These are phyloP conservation scores for Mycena sanguinolenta DNA, from an alignment of 768 basidiomycete species.

Conservation along the genomic window DNA sequence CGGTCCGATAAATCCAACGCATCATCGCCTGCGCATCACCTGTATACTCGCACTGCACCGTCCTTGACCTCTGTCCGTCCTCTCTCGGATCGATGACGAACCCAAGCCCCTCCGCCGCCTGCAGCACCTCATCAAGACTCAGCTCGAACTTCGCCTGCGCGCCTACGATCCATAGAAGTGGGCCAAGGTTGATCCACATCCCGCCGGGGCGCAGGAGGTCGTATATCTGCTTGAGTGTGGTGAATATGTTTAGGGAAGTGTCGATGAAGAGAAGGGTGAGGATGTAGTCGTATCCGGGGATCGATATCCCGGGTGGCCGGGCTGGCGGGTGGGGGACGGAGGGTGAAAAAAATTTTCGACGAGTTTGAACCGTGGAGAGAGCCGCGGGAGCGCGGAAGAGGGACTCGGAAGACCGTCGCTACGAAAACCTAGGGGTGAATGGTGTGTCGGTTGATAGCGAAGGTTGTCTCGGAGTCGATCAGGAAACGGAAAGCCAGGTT, in stretches of 20 bases:
- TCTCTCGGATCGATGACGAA: slow-evolving; percentile 57
- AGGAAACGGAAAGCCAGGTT: slow-evolving; percentile 71
- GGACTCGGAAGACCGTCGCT: slow-evolving; percentile 64
- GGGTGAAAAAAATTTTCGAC: slow-evolving; percentile 64
- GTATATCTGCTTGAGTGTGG: slow-evolving; percentile 70
- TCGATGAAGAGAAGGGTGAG: slow-evolving; percentile 79
- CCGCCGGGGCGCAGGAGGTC: slow-evolving; percentile 71
- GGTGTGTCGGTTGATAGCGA: slow-evolving; percentile 58
- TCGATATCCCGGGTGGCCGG: slow-evolving; percentile 21
- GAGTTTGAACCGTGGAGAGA: slow-evolving; percentile 58
- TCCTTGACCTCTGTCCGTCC: slow-evolving; percentile 47
- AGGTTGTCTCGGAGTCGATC: slow-evolving; percentile 61
- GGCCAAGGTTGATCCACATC: slow-evolving; percentile 80
- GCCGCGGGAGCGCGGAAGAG: slow-evolving; percentile 70
- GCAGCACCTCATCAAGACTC: slow-evolving; percentile 74
- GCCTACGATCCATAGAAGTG: slow-evolving; percentile 73
- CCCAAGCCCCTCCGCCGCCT: slow-evolving; percentile 65
- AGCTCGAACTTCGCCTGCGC: slow-evolving; percentile 68
- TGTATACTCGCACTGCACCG: slow-evolving; percentile 77
- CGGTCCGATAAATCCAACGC: slow-evolving; percentile 76
- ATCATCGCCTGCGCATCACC: slow-evolving; percentile 75
- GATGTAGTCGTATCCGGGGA: slow-evolving; percentile 71
- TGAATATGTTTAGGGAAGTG: slow-evolving; percentile 67
- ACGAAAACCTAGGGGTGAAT: slow-evolving; percentile 80
- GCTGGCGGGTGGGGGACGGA: slow-evolving; percentile 43